Base-by-base conservation (phyloP, 768 basidiomycete genomes). In the Infundibulicybe gibba region DNA sequence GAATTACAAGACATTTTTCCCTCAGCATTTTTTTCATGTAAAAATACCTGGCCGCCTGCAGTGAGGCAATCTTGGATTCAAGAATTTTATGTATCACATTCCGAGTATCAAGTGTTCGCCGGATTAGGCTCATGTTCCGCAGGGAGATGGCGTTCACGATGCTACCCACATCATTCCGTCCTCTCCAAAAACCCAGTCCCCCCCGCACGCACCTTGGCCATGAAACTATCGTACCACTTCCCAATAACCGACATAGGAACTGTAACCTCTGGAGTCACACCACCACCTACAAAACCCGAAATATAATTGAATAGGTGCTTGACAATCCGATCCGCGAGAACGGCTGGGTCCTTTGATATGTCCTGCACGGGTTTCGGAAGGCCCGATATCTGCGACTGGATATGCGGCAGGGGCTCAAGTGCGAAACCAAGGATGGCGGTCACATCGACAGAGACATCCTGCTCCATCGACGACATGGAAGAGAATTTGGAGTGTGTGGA, bases 401-500 rank as follows among this genome's bases (percentile, higher is more conserved):
- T 83, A 17, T 75, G 63, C 0, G 70, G 53, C 6, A 93, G 68
- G 6, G 90, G 87, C 64, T 93, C 91, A 61, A 93, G 77, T 11
- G 90, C 74, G 47, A 94, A 69, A 1, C 92, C 92, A 6, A 94
- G 78, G 47, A 87, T 75, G 19, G 87, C 88, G 0, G 81, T 85
- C 21, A 86, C 80, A 39, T 79, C 79, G 31, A 58, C 57, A 33
- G 66, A 69, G 37, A 71, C 67, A 31, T 66, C 67, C 16, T 45
- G 48, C 8, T 25, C 25, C 12, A 49, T 49, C 25, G 63, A 40
- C 16, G 61, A 51, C 44, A 58, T 54, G 42, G 65, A 54, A 6
- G 71, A 67, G 57, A 75, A 73, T 9, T 69, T 66, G 45, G 61
- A 63, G 46, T 72, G 70, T 6, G 69, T 54, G 2, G 68, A 63